Conservation (phyloP, 208 protist genomes). For the Polymyxa betae region DNA sequence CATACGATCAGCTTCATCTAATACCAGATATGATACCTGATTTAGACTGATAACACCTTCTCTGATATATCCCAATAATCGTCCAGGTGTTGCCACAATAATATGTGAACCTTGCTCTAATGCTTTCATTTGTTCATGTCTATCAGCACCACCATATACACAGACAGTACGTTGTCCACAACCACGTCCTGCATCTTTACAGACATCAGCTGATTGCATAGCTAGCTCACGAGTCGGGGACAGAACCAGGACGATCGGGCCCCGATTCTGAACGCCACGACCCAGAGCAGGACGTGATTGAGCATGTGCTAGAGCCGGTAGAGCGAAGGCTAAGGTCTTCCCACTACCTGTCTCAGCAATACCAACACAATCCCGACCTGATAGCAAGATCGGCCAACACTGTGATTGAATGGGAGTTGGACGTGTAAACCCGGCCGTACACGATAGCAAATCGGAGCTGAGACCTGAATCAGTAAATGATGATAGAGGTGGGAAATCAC, state of each 20-base stretch:
- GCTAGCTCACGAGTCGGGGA: slow-evolving; percentile 84
- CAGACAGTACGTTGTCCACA: slow-evolving; percentile 23
- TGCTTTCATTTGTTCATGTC: slow-evolving; percentile 87
- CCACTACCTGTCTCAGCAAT: slow-evolving; percentile 71
- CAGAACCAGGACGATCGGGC: slow-evolving; percentile 80
- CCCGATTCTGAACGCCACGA: slow-evolving; percentile 68
- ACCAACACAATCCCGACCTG: slow-evolving; percentile 64
- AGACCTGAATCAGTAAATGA: slow-evolving; percentile 47
- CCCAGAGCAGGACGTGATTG: slow-evolving; percentile 15
- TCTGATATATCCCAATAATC: slow-evolving; percentile 81
- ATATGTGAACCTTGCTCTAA: slow-evolving; percentile 89
- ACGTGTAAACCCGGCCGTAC: slow-evolving; percentile 19
- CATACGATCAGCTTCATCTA: slow-evolving; percentile 70
- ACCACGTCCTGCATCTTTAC: slow-evolving; percentile 34
- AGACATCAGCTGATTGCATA: slow-evolving; percentile 67
- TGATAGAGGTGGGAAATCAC: neutral
- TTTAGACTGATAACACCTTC: slow-evolving; percentile 67
- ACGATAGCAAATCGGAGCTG: neutral
- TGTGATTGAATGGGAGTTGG: slow-evolving; percentile 64
- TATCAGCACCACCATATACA: slow-evolving; percentile 63
- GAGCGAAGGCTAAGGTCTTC: slow-evolving; percentile 69
- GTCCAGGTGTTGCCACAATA: slow-evolving; percentile 82
- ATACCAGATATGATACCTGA: slow-evolving; percentile 56
- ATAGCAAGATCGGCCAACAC: slow-evolving; percentile 60
- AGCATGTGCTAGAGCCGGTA: slow-evolving; percentile 59